Base-by-base conservation (phyloP, 1,284 basidiomycete species). In the Irpex rosettiformis region DNA sequence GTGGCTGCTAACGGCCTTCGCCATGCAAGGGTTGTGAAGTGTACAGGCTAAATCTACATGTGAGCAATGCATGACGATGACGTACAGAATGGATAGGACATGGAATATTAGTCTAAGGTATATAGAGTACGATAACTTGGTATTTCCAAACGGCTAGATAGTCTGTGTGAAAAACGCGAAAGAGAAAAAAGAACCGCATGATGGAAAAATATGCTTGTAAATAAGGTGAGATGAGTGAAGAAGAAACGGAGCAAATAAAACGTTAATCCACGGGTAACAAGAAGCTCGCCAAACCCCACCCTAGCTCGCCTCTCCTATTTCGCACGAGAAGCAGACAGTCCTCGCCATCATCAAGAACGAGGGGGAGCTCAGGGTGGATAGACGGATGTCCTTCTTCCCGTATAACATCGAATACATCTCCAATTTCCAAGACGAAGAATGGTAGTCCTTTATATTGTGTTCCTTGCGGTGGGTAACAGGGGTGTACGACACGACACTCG, bases 241-340 rank as follows among this genome's bases (percentile, higher is more conserved):
- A 54, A 54, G 30, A 28, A 18, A 40, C 18, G 16, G 53, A 40
- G 56, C 24, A 29, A 4, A 13, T 42, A 59, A 13, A 40, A 55
- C 25, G 49, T 59, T 66, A 74, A 60, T 76, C 77, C 61, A 83
- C 66, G 11, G 89, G 89, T 29, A 86, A 76, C 67, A 92, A 72
- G 70, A 91, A 92, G 70, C 89, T 91, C 29, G 90, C 89, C 60
- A 92, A 70, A 0, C 84, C 85, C 88, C 90, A 91, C 0, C 89
- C 89, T n/a, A 90, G 77, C 5, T 79, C 75, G 6, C 82, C 79
- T 4, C 65, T 57, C 40, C 70, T 71, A 67, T 85, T 81, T 53
- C 86, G 69, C 55, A 77, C 79, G 30, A 91, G 77, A 56, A 92
- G 73, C 62, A 93, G 72, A 72, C 88, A 91, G 64, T 92, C 90